phyloP scores from a whole-genome alignment of 257 asterid species.

The Lycium ferocissimum region DNA sequence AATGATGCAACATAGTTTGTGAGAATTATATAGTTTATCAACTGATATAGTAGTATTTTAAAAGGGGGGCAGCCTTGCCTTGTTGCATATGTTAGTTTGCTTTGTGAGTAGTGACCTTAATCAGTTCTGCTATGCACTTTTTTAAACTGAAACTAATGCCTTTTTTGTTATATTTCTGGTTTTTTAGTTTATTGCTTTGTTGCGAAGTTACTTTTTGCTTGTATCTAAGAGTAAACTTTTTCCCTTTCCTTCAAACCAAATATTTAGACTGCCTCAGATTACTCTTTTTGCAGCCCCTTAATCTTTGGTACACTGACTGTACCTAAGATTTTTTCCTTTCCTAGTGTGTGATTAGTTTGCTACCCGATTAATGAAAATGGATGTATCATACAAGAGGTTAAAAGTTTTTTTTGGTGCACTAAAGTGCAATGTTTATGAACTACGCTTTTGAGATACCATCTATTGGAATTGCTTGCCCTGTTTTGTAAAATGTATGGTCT shows the following conservation, averaged over 20 bases:
- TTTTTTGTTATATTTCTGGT: not conserved
- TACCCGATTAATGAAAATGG: not conserved
- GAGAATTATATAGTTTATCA: not conserved
- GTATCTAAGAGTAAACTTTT: not conserved
- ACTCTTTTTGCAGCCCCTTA: not conserved
- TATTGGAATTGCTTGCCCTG: not conserved
- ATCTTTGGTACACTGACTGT: not conserved
- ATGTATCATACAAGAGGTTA: no score
- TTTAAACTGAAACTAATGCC: not conserved
- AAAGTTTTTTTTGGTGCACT: no score
- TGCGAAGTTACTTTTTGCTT: not conserved
- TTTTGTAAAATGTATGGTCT: not conserved
- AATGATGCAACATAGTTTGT: not conserved
- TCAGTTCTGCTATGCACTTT: not conserved
- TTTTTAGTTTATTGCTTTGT: no score
- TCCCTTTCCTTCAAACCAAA: not conserved
- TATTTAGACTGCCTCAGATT: not conserved
- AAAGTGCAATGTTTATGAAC: not conserved
- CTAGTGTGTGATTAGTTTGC: not conserved
- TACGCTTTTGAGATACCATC: not conserved
- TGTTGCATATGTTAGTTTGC: no score
- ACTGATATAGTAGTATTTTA: not conserved
- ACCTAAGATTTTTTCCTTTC: not conserved
- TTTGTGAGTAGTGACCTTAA: not conserved
- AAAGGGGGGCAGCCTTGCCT: not conserved